Evolutionary conservation across 352 stramenopile species (phyloP).

Genomic region (Phytopythium oedochilum): DNA sequence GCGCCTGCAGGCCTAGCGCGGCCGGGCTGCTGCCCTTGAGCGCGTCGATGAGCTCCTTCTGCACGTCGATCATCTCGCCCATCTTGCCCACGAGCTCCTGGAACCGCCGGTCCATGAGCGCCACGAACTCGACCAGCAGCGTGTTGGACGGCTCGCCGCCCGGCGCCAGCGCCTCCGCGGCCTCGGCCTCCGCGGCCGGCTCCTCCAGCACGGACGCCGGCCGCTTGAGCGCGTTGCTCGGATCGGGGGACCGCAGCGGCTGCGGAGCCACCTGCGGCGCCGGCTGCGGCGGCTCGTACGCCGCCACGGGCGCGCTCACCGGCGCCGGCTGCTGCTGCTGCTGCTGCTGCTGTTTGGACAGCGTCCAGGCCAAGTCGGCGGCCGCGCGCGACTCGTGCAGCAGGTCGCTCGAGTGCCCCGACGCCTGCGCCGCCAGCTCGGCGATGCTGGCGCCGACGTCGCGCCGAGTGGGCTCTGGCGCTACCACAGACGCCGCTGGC

Average conservation of each 20-base stretch:
- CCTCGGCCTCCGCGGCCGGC: background rate
- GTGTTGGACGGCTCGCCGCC: slow-evolving; percentile 25
- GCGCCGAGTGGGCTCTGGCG: background rate
- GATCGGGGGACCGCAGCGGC: background rate
- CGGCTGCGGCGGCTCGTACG: background rate
- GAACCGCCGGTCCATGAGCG: slow-evolving; percentile 65
- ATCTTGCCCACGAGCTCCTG: slow-evolving; percentile 75
- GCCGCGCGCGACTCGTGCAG: background rate
- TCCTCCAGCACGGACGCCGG: slow-evolving; percentile 19
- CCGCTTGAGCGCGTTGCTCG: slow-evolving; percentile 14
- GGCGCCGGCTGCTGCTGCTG: background rate
- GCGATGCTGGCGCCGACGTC: background rate
- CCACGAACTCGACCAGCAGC: slow-evolving; percentile 48
- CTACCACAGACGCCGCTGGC: background rate
- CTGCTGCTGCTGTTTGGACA: slow-evolving; percentile 1
- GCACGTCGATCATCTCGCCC: slow-evolving; percentile 68
- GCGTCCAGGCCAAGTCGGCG: slow-evolving; percentile 3
- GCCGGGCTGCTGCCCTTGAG: slow-evolving; percentile 33
- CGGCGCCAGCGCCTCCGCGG: too few species aligned
- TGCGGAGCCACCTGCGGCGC: background rate
- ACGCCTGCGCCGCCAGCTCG: background rate
- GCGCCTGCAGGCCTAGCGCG: slow-evolving; percentile 17
- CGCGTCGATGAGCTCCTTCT: slow-evolving; percentile 62
- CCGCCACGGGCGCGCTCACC: background rate
- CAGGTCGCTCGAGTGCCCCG: background rate